Evolutionary conservation across 768 basidiomycete species (phyloP).

Genomic region (Suillus hirtellus): DNA sequence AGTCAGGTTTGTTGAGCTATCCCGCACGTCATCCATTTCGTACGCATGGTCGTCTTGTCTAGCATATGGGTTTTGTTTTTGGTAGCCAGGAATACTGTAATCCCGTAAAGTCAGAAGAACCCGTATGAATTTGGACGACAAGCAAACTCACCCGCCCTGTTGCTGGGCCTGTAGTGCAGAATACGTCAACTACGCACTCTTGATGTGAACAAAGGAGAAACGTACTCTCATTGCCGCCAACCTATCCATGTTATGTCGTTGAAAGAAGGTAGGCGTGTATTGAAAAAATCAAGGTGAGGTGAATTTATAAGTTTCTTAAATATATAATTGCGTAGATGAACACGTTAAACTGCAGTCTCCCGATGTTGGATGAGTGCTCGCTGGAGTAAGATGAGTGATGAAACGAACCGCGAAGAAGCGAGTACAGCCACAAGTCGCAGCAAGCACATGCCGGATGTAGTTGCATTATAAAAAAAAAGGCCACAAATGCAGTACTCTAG

Average conservation of each 20-base stretch:
- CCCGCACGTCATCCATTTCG: conserved; percentile 71
- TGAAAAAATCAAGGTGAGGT: background rate
- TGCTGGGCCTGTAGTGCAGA: conserved; percentile 59
- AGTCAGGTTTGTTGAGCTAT: conserved; percentile 54
- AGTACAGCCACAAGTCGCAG: conserved; percentile 8
- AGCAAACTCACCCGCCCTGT: conserved; percentile 53
- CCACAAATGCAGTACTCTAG: background rate
- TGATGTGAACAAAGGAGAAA: conserved; percentile 1
- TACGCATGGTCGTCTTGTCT: conserved; percentile 62
- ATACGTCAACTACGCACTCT: conserved; percentile 11
- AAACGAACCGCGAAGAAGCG: background rate
- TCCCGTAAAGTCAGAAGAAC: conserved; percentile 15
- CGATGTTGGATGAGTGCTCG: background rate
- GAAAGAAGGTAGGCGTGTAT: conserved; percentile 15
- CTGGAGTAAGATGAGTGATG: background rate
- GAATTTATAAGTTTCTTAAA: background rate
- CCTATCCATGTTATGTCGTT: conserved; percentile 69
- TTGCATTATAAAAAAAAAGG: background rate
- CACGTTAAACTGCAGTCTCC: background rate
- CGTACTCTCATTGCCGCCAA: conserved; percentile 83
- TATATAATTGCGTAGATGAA: background rate
- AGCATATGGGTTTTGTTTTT: conserved; percentile 61
- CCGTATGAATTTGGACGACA: conserved; percentile 25
- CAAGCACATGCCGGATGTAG: background rate
- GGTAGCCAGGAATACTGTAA: conserved; percentile 29